A percentile compares a stretch with the other conserved stretches of the same genome.
phyloP scores from a whole-genome alignment of 78 protist genomes.

The Emiliania huxleyi region DNA sequence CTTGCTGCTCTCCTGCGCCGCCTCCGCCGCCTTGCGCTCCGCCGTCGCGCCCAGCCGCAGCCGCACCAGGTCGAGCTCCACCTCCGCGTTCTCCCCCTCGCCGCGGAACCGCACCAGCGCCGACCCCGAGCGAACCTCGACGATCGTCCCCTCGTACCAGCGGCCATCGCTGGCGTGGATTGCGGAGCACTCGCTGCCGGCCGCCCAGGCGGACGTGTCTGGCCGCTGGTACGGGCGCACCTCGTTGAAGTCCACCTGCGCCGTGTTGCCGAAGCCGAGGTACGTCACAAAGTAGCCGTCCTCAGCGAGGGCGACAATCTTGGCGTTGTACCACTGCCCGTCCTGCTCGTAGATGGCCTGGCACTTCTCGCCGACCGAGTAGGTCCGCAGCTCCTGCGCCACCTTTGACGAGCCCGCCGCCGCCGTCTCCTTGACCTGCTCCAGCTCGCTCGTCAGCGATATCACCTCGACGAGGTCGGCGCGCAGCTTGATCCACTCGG shows the following conservation, averaged over 20 bases:
- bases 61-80: neutral
- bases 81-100: neutral
- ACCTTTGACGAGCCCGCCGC: too few species aligned
- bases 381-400: neutral
- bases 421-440: neutral
- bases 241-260: constrained; percentile 3
- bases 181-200: neutral
- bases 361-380: neutral
- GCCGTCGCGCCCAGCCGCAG: neutral
- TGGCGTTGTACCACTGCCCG: constrained; percentile 14
- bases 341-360: neutral
- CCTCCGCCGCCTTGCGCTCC: neutral
- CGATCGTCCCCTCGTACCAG: neutral
- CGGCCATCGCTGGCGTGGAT: neutral
- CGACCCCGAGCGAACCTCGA: neutral
- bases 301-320: neutral
- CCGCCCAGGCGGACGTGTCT: neutral
- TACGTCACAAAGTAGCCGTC: constrained; percentile 4
- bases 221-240: constrained; percentile 7
- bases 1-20: neutral
- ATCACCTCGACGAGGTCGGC: neutral
- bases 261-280: neutral
- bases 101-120: neutral
- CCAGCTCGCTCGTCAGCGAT: neutral
- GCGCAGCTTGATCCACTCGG: neutral